A percentile compares a stretch with the other conserved stretches of the same genome.
These are phyloP conservation scores for Neoboletus subvelutipes DNA, from an alignment of 768 basidiomycete species.

Conservation along the genomic window DNA sequence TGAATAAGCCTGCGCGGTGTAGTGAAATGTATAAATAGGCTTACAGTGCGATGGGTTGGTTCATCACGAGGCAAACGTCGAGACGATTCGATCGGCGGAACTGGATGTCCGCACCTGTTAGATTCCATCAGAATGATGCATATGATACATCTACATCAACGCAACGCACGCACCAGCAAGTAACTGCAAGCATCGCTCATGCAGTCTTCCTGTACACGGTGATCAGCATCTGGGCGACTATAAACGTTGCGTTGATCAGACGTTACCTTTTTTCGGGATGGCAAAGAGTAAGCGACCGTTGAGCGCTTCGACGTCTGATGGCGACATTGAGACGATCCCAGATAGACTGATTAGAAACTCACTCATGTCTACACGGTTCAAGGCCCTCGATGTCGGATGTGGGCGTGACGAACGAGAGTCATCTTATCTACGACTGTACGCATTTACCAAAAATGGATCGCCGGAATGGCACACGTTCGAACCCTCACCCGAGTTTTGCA, in stretches of 20 bases:
- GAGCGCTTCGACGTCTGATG: constrained; percentile 67
- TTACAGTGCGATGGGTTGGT: constrained; percentile 92
- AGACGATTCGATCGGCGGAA: constrained; percentile 85
- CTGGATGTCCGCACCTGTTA: constrained; percentile 88
- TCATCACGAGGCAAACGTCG: constrained; percentile 91
- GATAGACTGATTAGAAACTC: background rate
- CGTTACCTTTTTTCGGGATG: constrained; percentile 92
- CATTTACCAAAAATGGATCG: background rate
- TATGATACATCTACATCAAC: no score
- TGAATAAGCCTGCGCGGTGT: background rate
- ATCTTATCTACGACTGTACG: background rate
- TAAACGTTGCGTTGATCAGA: background rate
- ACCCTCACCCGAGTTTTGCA: background rate
- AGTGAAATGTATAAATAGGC: constrained; percentile 24
- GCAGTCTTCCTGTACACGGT: constrained; percentile 63
- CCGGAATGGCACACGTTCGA: background rate
- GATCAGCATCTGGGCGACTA: background rate
- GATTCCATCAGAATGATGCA: background rate
- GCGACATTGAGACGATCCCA: background rate
- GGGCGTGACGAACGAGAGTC: background rate
- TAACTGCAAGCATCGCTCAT: constrained; percentile 87
- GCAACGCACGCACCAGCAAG: constrained; percentile 62
- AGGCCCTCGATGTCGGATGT: background rate
- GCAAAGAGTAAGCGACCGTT: constrained; percentile 89
- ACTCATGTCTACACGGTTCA: constrained; percentile 22